Base-by-base conservation (phyloP, 116 monocot species). In the Iris pallida region DNA sequence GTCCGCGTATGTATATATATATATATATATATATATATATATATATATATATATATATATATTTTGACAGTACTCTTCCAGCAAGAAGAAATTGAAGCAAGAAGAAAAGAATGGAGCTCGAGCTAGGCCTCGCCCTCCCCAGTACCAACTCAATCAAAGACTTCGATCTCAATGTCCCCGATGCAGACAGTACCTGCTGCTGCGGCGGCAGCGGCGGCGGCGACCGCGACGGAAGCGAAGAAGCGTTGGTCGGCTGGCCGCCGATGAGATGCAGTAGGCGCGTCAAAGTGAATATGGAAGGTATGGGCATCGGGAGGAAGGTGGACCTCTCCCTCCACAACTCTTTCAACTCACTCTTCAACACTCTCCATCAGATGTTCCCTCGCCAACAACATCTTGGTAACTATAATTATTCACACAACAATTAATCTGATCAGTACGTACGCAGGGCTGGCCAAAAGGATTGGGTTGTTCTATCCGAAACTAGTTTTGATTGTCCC, bases 201-300 rank as follows among this genome's bases (percentile, higher is more conserved):
- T 57, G 53, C 45, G 42, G 49, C 57, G 80, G 80, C 69, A 72
- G 76, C 53, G 70, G 53, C 7, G 72, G 66, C 61, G 55, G 41
- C 8, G 65, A 76, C 18, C 46, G 66, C 16, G 63, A 73, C 59
- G 20, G 20, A 14, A 10, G 42, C 51, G 15, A 47, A 45, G 64
- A 20, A 16, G 64, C 10, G 13, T 61, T 78, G 57, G 81, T 81
- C 47, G 85, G 81, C 15, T 85, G 85, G 85, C 85, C 85, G 54
- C 85, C 85, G 55, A 53, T 81, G 43, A 81, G 75, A 68, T 55
- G 20, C 57, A 60, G 14, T 0, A 72, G 41, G 67, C 71, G 73
- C 15, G 82, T 86, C 63, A 86, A 80, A 71, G 86, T 86, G 57
- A 82, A 70, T 41, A 80, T 82, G 86, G 82, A 82, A 46, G 86